Evolutionary conservation across 2,329 filamentous ascomycete species (phyloP), one percentile per base, ranked within the genome.

Genomic region (Cladobotryum protrusum): DNA sequence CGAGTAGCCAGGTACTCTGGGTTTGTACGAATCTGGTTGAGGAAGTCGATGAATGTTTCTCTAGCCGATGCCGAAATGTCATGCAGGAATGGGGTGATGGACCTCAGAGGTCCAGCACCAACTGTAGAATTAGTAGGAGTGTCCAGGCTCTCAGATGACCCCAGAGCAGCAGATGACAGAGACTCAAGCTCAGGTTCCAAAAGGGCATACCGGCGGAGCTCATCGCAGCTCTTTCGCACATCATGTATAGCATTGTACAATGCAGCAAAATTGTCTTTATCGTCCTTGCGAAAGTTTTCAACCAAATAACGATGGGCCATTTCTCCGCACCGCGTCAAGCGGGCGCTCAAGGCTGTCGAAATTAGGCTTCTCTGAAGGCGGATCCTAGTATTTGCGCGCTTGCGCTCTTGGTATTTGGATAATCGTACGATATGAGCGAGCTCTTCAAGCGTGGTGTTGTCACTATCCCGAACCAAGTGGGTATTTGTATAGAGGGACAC

Each of bases 1-100:
- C 91, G 82, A 56, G 87, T 83, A 61, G 92, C 89, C 66, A 99
- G 68, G 68, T 95, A 97, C 61, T 91, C 84, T 35, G 89, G 85
- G 65, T 96, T 91, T 55, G 86, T 90, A 59, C 92, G 83, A 55
- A 96, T 79, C 67, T 89, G 82, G 44, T 82, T 85, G 59, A 97
- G 72, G 62, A 97, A 92, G 54, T 83, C 81, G 52, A 96, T 66
- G 52, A 96, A 81, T 40, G 85, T 82, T 54, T 89, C 82, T 63
- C 88, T 78, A 49, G 89, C 83, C 54, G 86, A 83, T 50, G 81
- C 75, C 46, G 90, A 87, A 45, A 97, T 79, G 61, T 90, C 83
- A 64, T 86, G 81, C 47, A 87, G 70, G 58, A 86, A 86, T 1
- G 82, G 81, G 1, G 71, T 67, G 33, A 73, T 67, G 40, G 74